These are phyloP conservation scores for Russula emetica DNA, from an alignment of 768 basidiomycete species.

Conservation along the genomic window DNA sequence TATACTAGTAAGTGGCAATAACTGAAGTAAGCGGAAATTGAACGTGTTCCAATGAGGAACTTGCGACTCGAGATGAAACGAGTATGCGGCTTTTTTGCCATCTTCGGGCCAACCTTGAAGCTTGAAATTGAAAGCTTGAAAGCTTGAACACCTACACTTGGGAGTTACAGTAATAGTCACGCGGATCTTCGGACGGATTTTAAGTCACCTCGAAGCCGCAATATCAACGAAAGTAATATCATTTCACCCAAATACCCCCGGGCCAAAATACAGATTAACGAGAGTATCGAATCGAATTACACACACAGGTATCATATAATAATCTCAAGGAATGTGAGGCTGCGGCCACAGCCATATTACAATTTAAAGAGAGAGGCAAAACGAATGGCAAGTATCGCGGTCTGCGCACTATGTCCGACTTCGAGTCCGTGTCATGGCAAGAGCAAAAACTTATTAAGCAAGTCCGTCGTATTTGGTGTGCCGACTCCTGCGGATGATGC, in stretches of 20 bases:
- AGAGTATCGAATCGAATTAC: not conserved
- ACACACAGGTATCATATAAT: not conserved
- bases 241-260: too few relatives aligned
- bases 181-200: too few relatives aligned
- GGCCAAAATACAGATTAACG: not conserved
- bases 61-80: too few relatives aligned
- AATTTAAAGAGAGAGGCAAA: not conserved
- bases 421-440: not conserved
- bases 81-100: too few relatives aligned
- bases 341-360: not conserved
- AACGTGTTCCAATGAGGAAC: too few relatives aligned
- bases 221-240: not conserved
- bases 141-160: not conserved
- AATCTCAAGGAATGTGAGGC: not conserved
- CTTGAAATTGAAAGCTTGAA: too few relatives aligned
- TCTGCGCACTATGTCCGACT: not conserved
- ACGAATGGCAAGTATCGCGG: not conserved
- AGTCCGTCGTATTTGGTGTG: not conserved
- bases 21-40: too few relatives aligned
- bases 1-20: too few relatives aligned
- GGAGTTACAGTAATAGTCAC: not conserved
- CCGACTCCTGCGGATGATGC: constrained; percentile 7
- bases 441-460: not conserved
- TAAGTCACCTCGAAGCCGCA: too few relatives aligned
- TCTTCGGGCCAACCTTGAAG: too few relatives aligned